Conservation (phyloP, 2,329 filamentous ascomycete genomes). For the Fusarium sp. region DNA sequence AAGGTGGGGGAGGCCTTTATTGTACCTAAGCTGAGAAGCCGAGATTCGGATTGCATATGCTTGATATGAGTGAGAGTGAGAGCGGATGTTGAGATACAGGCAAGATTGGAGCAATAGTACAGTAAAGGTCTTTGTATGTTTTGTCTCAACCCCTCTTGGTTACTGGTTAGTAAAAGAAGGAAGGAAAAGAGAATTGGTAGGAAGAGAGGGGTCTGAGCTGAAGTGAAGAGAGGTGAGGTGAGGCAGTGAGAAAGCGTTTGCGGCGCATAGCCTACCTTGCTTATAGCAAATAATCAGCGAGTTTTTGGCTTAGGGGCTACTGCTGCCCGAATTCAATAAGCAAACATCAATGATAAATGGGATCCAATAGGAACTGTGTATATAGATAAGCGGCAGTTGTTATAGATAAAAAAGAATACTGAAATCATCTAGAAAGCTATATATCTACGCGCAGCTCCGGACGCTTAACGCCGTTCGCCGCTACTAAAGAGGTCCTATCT, state of each 20-base stretch:
- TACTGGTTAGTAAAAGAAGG: background rate
- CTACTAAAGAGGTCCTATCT: conserved; percentile 5
- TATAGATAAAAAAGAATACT: background rate
- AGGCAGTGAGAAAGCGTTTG: conserved; percentile 18
- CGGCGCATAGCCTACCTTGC: conserved; percentile 18
- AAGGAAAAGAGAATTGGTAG: conserved; percentile 3
- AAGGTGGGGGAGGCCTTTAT: conserved; percentile 20
- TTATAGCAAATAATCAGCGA: conserved; percentile 17
- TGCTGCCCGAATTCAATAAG: background rate
- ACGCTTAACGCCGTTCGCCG: conserved; percentile 33
- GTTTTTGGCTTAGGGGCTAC: conserved; percentile 4
- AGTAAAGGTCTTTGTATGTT: background rate
- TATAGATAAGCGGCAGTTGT: conserved; percentile 3
- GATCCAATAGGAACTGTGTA: background rate
- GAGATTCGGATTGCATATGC: background rate
- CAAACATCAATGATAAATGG: background rate
- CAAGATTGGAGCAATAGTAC: background rate
- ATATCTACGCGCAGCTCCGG: conserved; percentile 18
- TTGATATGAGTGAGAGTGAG: background rate
- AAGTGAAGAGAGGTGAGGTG: conserved; percentile 11
- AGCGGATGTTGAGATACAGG: conserved; percentile 2
- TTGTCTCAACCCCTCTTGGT: background rate
- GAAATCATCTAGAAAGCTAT: background rate
- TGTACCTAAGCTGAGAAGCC: background rate
- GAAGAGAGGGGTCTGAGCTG: conserved; percentile 14